These are phyloP conservation scores for Turritis glabra DNA, from an alignment of 345 rosid genomes.

Conservation along the genomic window DNA sequence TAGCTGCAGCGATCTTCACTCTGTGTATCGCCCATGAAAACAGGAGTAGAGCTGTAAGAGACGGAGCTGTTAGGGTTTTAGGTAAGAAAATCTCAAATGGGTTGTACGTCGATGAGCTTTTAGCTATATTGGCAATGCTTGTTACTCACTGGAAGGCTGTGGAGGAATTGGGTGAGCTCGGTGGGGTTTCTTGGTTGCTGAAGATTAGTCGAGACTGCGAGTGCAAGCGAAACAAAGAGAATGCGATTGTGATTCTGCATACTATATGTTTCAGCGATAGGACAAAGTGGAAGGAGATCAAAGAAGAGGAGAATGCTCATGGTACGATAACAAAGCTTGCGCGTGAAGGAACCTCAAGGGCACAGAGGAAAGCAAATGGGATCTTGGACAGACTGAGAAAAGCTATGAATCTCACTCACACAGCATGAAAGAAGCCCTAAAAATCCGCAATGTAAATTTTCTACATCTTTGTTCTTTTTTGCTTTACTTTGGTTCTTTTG, in stretches of 20 bases:
- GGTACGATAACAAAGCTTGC: constrained; percentile 80
- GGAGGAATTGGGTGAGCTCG: constrained; percentile 72
- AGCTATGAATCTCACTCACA: constrained; percentile 72
- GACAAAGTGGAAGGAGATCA: constrained; percentile 69
- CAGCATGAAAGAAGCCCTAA: constrained; percentile 54
- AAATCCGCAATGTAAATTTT: constrained; percentile 32
- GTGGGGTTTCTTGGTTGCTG: constrained; percentile 76
- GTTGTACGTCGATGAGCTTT: constrained; percentile 70
- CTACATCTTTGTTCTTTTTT: not conserved
- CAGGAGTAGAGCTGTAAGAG: constrained; percentile 76
- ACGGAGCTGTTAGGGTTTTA: constrained; percentile 78
- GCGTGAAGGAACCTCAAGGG: constrained; percentile 85
- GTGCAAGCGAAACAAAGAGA: constrained; percentile 88
- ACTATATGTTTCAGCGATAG: constrained; percentile 73
- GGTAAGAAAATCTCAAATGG: constrained; percentile 62
- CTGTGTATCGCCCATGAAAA: constrained; percentile 81
- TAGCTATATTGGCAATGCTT: constrained; percentile 86
- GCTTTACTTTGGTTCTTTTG: not conserved
- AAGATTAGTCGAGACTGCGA: constrained; percentile 61
- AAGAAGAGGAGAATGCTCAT: constrained; percentile 67
- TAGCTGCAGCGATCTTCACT: constrained; percentile 88
- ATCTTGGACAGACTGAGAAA: constrained; percentile 77
- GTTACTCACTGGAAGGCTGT: constrained; percentile 73
- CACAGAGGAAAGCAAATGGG: constrained; percentile 85
- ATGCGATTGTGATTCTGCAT: constrained; percentile 72